phyloP scores from a whole-genome alignment of 352 stramenopile genomes.

The Phytophthora europaea region DNA sequence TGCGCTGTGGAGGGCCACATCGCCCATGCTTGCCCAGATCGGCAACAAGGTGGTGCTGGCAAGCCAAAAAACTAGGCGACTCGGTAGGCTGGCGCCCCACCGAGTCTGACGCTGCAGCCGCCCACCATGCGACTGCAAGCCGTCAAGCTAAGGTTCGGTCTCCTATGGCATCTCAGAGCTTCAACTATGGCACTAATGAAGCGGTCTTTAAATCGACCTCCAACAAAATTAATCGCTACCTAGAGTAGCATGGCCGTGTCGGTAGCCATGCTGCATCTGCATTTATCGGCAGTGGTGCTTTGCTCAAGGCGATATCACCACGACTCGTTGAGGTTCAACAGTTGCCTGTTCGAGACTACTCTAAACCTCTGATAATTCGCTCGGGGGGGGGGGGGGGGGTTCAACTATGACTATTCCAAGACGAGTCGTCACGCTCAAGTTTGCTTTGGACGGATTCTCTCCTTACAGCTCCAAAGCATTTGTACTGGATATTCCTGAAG shows the following conservation, averaged over 20 bases:
- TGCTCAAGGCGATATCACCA: slow-evolving; percentile 1
- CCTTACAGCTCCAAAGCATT: not conserved
- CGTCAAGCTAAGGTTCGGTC: slow-evolving; percentile 5
- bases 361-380: slow-evolving; percentile 11
- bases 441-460: not conserved
- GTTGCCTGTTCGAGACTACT: slow-evolving; percentile 4
- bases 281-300: slow-evolving; percentile 16
- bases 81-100: slow-evolving; percentile 4
- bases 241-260: slow-evolving; percentile 6
- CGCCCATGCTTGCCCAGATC: not conserved
- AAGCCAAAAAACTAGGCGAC: slow-evolving; percentile 1
- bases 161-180: not conserved
- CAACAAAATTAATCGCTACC: slow-evolving; percentile 10
- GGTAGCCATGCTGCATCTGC: not conserved
- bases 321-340: not conserved
- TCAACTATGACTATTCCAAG: not conserved
- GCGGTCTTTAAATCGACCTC: not conserved
- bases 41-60: not conserved
- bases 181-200: slow-evolving; percentile 13
- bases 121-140: slow-evolving; percentile 1
- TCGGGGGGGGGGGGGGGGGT: not conserved
- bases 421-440: slow-evolving; percentile 2
- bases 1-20: not conserved
- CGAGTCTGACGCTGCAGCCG: slow-evolving; percentile 13
- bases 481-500: slow-evolving; percentile 13